Evolutionary conservation across 441 rosid genomes (phyloP).

Genomic region (Aquilaria agallochum): DNA sequence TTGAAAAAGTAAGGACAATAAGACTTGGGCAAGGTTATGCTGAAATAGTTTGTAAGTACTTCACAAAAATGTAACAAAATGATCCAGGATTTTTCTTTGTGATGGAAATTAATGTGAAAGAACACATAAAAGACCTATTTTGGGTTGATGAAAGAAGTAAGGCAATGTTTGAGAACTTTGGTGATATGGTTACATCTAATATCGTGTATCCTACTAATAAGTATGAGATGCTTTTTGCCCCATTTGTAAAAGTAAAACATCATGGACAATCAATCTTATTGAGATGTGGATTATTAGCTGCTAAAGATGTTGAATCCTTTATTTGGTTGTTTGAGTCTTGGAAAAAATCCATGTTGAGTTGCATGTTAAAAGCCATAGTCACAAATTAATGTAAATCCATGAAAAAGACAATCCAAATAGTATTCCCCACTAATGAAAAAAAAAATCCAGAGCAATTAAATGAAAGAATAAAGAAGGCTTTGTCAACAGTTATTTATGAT

Average conservation of each 20-base stretch:
- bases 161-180: constrained; percentile 8
- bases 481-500: not conserved
- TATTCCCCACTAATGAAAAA: not conserved
- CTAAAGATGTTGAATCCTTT: not conserved
- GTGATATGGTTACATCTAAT: constrained; percentile 14
- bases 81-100: constrained; percentile 14
- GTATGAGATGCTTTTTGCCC: not conserved
- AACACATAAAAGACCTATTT: constrained; percentile 4
- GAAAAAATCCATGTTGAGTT: not conserved
- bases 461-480: not conserved
- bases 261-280: constrained; percentile 17
- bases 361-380: not conserved
- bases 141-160: constrained; percentile 13
- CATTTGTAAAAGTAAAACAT: constrained; percentile 16
- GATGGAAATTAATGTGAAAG: constrained; percentile 14
- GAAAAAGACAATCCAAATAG: not conserved
- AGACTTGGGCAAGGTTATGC: constrained; percentile 14
- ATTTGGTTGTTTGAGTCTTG: not conserved
- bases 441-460: not conserved
- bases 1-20: constrained; percentile 1
- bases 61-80: constrained; percentile 11
- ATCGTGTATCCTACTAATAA: constrained; percentile 5
- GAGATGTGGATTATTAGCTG: constrained; percentile 11
- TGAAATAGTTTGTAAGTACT: constrained; percentile 6
- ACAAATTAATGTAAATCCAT: not conserved